Base-by-base conservation (phyloP, 257 asterid species). In the Jasminum sambac region DNA sequence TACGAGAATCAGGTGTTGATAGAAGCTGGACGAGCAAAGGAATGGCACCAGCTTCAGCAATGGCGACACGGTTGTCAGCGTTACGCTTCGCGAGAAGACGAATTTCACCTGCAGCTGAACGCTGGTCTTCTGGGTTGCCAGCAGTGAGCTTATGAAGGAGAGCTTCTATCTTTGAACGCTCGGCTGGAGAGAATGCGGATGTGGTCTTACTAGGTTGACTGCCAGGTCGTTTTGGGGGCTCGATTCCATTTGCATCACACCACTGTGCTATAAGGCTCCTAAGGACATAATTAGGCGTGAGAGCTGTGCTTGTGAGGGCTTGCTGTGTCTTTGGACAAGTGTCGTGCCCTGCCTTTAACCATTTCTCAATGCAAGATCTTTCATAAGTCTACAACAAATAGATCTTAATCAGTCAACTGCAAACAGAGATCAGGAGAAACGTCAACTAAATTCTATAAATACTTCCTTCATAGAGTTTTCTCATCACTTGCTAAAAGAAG, bases 21-120 rank as follows among this genome's bases (percentile, higher is more conserved):
- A 95, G 58, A 63, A 89, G 98, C 71, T 76, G 80, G 73, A 91
- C 87, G 13, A 95, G 98, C 11, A 87, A 77, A 9, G 97, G 97
- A 71, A 95, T 88, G 37, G 97, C 98, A 34, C 99, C 99, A n/a
- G 97, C 94, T 80, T 91, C 97, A 19, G 98, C 99, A 72, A 95
- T 88, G 2, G 99, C 98, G 21, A 95, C 91, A 21, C 98, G 96
- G 34, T 95, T 91, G 76, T 91, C 95, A 14, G 98, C 88, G 58
- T 91, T 95, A 39, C 97, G 92, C 77, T 95, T 95, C 66, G 99
- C 98, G 36, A 95, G 98, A 25, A 91, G 92, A 57, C 99, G 98
- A 78, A 95, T 84, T 78, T 95, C 99, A 24, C 96, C 92, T 0
- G 99, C 95, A 34, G 98, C 96, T 0, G 95, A 81, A 23, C 92